These are phyloP conservation scores for Nicotiana tabacum DNA, from an alignment of 257 asterid genomes.

Conservation along the genomic window DNA sequence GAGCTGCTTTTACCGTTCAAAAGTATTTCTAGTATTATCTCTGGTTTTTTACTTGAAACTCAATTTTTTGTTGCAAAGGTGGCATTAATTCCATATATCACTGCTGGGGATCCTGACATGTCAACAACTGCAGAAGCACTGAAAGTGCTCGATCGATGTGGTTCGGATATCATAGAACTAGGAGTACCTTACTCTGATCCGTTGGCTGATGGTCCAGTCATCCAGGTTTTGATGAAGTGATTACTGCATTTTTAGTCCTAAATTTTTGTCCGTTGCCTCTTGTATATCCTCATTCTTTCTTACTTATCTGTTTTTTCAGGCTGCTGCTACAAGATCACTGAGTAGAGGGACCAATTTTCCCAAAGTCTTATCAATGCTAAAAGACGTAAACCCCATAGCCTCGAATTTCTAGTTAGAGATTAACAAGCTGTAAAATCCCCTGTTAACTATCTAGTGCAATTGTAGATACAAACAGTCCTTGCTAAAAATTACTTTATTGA, in stretches of 20 bases:
- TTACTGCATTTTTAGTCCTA: not conserved
- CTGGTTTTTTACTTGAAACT: slow-evolving; percentile 5
- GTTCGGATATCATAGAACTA: slow-evolving; percentile 77
- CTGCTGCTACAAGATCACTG: slow-evolving; percentile 77
- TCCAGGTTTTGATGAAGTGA: slow-evolving; percentile 46
- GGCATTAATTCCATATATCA: slow-evolving; percentile 79
- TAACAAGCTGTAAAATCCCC: not conserved
- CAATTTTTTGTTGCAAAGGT: slow-evolving; percentile 44
- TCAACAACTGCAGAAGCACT: slow-evolving; percentile 77
- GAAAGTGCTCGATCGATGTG: slow-evolving; percentile 79
- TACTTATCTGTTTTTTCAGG: slow-evolving; percentile 35
- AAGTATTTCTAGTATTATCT: not conserved
- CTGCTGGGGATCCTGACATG: slow-evolving; percentile 92
- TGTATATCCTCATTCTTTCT: not conserved
- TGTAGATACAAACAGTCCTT: not conserved
- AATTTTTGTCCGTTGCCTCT: not conserved
- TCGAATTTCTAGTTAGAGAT: not conserved
- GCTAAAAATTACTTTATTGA: not conserved
- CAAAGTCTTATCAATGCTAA: slow-evolving; percentile 68
- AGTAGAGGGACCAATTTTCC: slow-evolving; percentile 66
- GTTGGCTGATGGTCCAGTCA: slow-evolving; percentile 93
- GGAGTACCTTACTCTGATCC: slow-evolving; percentile 96
- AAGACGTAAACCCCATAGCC: slow-evolving; percentile 45
- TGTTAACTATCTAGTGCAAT: not conserved
- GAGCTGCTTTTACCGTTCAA: not conserved